Percentiles rank a stretch among this genome's conserved stretches.
Conservation (phyloP, 169 alveolate species). For the Cryptosporidium sp. region DNA sequence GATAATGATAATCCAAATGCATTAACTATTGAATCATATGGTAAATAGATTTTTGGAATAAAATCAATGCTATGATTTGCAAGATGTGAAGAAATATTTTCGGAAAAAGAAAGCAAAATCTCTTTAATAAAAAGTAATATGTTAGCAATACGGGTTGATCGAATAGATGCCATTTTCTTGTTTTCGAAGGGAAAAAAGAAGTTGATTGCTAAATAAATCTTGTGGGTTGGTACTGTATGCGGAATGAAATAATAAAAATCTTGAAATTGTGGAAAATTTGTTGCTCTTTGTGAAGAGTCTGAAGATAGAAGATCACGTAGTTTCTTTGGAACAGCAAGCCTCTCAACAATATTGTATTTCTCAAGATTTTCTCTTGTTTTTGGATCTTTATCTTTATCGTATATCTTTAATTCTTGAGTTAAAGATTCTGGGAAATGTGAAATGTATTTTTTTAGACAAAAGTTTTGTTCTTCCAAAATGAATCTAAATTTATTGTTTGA, state of each 20-base stretch:
- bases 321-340: not conserved
- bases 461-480: not conserved
- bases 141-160: not conserved
- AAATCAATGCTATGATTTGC: not conserved
- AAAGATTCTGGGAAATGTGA: conserved; percentile 5
- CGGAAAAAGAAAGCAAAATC: not conserved
- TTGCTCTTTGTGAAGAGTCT: not conserved
- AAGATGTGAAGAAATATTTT: not conserved
- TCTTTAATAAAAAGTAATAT: not conserved
- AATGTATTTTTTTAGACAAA: not conserved
- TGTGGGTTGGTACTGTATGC: not conserved
- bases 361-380: not conserved
- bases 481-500: not conserved
- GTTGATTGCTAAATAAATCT: not conserved
- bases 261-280: conserved; percentile 3
- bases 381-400: not conserved
- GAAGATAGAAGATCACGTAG: not conserved
- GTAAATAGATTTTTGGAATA: not conserved
- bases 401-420: not conserved
- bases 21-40: conserved; percentile 1
- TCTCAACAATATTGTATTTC: not conserved
- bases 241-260: conserved; percentile 18
- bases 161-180: not conserved
- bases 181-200: conserved; percentile 13
- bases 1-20: not conserved